A percentile compares a stretch with the other conserved stretches of the same genome.
phyloP scores from a whole-genome alignment of 2,329 filamentous ascomycete genomes.

The Aurifilum marmelostoma region DNA sequence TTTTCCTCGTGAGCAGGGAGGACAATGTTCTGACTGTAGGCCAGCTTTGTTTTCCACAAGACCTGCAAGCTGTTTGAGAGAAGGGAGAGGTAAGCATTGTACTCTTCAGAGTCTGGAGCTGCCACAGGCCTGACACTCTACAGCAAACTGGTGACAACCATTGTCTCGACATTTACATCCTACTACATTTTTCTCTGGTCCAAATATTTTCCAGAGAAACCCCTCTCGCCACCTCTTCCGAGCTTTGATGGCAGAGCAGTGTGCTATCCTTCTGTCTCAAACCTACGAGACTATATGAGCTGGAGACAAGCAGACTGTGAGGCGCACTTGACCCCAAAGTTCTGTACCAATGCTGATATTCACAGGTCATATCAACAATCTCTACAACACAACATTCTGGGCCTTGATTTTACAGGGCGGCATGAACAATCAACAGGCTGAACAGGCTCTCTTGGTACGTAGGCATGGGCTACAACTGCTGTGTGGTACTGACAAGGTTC shows the following conservation, averaged over 20 bases:
- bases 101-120: too few species aligned
- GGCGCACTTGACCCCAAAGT: conserved; percentile 36
- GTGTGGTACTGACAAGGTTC: not conserved
- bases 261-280: conserved; percentile 79
- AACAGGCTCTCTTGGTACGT: conserved; percentile 73
- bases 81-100: conserved; percentile 65
- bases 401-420: conserved; percentile 77
- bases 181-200: conserved; percentile 87
- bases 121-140: conserved; percentile 19
- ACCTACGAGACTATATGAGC: conserved; percentile 91
- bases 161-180: conserved; percentile 91
- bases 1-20: conserved; percentile 34
- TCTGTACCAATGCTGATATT: conserved; percentile 20
- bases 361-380: conserved; percentile 91
- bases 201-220: conserved; percentile 70
- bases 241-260: conserved; percentile 94
- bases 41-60: conserved; percentile 85
- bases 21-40: not conserved
- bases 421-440: conserved; percentile 76
- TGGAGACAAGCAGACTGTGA: conserved; percentile 96
- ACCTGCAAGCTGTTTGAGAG: conserved; percentile 82
- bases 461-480: not conserved
- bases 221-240: conserved; percentile 74
- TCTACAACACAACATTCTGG: conserved; percentile 99
- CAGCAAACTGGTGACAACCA: conserved; percentile 87